Evolutionary conservation across 257 asterid genomes (phyloP), one percentile per base, ranked within the genome.

Genomic region (Solanum bulbocastanum): DNA sequence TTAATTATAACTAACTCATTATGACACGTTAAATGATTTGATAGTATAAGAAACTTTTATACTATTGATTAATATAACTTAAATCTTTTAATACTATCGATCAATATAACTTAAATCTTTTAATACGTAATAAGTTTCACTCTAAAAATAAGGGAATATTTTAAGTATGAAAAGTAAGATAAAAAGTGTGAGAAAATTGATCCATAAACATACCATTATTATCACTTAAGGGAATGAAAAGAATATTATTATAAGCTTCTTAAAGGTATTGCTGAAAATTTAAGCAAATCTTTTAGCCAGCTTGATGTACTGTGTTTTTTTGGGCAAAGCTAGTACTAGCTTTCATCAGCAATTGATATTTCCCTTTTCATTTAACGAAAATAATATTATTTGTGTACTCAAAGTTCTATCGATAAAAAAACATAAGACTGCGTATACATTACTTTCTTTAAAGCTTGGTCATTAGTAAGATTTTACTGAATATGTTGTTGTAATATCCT

Each of bases 201-300:
- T 36, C 52, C 49, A 74, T 36, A 5, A 73, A 36, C 30, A 10
- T 35, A 8, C 46, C 46, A 73, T n/a, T 73, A 35, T 73, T 35
- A 73, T 73, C 81, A 0, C 35, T 35, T 18, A 73, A 20, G 30
- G 30, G 27, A 20, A 73, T 73, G 30, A 73, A 73, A 73, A 73
- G 46, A 73, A 73, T 36, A 74, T 36, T 74, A 74, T 10, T 37
- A 36, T 81, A 81, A 30, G 30, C 69, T 81, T 81, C 30, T 81
- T 49, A 27, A 81, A 81, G 85, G 68, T 81, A 32, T 81, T 81
- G 85, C 85, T 81, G 68, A 49, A 81, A 81, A 81, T 46, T 27
- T 81, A 81, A 81, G 69, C 85, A 81, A 81, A 30, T 27, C 6
- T 46, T 44, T 79, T 27, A 3, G 65, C 27, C 22, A 20, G 66